phyloP scores from a whole-genome alignment of 306 rosid species.

The Corylus avellana region DNA sequence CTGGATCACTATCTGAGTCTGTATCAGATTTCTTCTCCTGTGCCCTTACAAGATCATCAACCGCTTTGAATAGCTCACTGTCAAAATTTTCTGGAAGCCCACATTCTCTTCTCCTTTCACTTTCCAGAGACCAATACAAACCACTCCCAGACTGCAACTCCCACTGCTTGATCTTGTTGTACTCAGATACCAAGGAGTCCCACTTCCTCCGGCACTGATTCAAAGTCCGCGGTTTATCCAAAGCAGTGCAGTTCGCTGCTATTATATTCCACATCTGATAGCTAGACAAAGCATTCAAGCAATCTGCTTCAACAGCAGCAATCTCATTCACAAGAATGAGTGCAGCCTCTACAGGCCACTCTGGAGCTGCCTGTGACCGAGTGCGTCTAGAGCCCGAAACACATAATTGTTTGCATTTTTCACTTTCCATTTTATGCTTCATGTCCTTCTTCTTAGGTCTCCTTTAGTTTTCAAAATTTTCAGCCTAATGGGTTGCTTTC shows the following conservation, averaged over 20 bases:
- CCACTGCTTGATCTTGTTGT: slow-evolving; percentile 29
- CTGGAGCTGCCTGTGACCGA: slow-evolving; percentile 69
- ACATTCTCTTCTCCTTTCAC: slow-evolving; percentile 30
- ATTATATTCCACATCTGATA: slow-evolving; percentile 62
- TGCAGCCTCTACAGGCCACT: slow-evolving; percentile 54
- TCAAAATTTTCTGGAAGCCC: slow-evolving; percentile 60
- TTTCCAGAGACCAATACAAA: slow-evolving; percentile 37
- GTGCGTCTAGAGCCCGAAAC: slow-evolving; percentile 42
- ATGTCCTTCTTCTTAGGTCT: not conserved
- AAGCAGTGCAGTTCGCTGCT: slow-evolving; percentile 54
- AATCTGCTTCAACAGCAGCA: slow-evolving; percentile 81
- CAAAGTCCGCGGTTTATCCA: slow-evolving; percentile 52
- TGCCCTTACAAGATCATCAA: slow-evolving; percentile 38
- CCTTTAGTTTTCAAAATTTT: not conserved
- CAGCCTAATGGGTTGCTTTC: not conserved
- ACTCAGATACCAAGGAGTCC: slow-evolving; percentile 45
- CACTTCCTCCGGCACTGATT: slow-evolving; percentile 74
- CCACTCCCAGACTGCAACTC: slow-evolving; percentile 18
- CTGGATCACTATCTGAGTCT: slow-evolving; percentile 56
- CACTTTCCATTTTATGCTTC: slow-evolving; percentile 15
- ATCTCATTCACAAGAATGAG: slow-evolving; percentile 71
- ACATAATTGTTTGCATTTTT: not conserved
- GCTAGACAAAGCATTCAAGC: slow-evolving; percentile 43
- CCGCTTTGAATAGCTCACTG: slow-evolving; percentile 49
- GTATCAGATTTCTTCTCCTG: slow-evolving; percentile 46